Base-by-base conservation (phyloP, 306 rosid genomes). In the Rosa rugosa region DNA sequence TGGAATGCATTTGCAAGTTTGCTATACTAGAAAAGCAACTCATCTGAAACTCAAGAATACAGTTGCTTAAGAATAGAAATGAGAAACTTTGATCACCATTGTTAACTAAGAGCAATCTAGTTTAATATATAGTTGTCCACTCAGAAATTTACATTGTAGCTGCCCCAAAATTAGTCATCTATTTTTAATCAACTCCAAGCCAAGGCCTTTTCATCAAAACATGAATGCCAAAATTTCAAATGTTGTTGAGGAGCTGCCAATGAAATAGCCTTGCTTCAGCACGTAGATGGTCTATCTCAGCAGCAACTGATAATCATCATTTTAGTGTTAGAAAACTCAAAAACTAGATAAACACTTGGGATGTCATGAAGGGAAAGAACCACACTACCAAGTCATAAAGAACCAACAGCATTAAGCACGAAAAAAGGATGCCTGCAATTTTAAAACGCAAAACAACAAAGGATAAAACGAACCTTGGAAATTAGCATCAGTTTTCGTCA, bases 401-500 rank as follows among this genome's bases (percentile, higher is more conserved):
- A 65, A 64, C 69, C n/a, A 31, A 12, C 68, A 34, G 41, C 68
- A 4, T 64, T 64, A 34, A 65, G 45, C 70, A 34, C 45, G 1
- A 34, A 14, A 40, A 18, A 25, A 34, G 22, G 44, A 14, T 65
- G 45, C 44, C 18, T 2, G 69, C 41, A 65, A 65, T 13, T 34
- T 14, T 36, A 34, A 5, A 14, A 65, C 11, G 23, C 2, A 17
- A 27, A 63, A 47, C 38, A 27, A 62, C 42, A 27, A 27, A 10
- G 27, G 25, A 41, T 8, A 14, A 11, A 59, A 45, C 16, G 5
- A 23, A 59, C 78, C 69, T 25, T 16, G 10, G 20, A 25, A 41
- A 46, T 59, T 14, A 75, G 68, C 69, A 64, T 47, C 85, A 80
- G 76, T 78, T 85, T 27, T 73, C 89, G 8, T 87, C 90, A 57